A percentile compares a stretch with the other conserved stretches of the same genome.
phyloP scores from a whole-genome alignment of 352 stramenopile genomes.

The Peronospora farinosa region DNA sequence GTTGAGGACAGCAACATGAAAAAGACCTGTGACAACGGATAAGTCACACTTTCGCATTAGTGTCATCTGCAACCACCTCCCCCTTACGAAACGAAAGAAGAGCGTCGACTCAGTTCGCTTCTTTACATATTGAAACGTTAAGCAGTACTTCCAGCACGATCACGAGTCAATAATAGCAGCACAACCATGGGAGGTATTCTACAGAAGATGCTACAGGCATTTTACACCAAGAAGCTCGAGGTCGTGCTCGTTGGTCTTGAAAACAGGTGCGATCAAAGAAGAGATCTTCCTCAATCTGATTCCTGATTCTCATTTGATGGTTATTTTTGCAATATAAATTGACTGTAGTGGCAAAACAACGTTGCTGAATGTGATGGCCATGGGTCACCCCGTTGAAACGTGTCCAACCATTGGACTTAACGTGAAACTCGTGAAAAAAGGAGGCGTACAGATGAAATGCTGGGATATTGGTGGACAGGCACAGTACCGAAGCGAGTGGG shows the following conservation, averaged over 20 bases:
- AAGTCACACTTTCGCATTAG: not conserved
- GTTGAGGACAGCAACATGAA: no score
- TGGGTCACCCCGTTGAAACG: slow-evolving; percentile 93
- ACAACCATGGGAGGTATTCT: slow-evolving; percentile 88
- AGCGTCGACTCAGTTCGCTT: not conserved
- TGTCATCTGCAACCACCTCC: not conserved
- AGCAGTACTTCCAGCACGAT: no score
- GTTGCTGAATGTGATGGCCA: slow-evolving; percentile 93
- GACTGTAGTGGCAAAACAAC: slow-evolving; percentile 91
- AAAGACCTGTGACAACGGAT: no score
- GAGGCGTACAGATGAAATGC: slow-evolving; percentile 96
- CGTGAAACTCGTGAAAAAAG: slow-evolving; percentile 95
- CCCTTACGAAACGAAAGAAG: not conserved
- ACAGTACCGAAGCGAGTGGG: slow-evolving; percentile 93
- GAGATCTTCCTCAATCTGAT: slow-evolving; percentile 1
- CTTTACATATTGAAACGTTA: not conserved
- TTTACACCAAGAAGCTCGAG: slow-evolving; percentile 96
- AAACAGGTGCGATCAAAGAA: slow-evolving; percentile 72
- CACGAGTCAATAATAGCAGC: not conserved
- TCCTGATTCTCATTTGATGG: slow-evolving; percentile 6
- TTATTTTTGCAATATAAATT: not conserved
- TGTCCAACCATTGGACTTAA: slow-evolving; percentile 96
- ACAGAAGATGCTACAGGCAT: slow-evolving; percentile 91
- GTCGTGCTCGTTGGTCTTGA: slow-evolving; percentile 96
- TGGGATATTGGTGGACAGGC: slow-evolving; percentile 98